phyloP scores from a whole-genome alignment of 805 yeast species.

The Sporopachydermia lactativora region DNA sequence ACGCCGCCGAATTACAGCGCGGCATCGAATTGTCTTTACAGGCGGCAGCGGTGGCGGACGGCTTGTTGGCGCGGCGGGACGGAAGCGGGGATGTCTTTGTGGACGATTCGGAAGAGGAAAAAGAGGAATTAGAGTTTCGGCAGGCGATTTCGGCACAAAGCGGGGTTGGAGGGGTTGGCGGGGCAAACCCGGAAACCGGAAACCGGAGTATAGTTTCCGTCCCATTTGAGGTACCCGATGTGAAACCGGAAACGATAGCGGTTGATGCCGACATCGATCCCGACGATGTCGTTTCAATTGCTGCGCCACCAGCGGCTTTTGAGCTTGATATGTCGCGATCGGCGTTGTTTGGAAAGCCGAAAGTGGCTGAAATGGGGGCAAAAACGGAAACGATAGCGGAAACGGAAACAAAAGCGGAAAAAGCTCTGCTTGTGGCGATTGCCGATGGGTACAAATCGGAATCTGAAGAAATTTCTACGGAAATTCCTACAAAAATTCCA shows the following conservation, averaged over 20 bases:
- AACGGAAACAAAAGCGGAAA: constrained; percentile 4
- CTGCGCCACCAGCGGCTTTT: too few relatives aligned
- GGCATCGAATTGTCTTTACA: neutral
- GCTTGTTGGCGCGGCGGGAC: neutral
- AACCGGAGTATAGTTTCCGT: too few relatives aligned
- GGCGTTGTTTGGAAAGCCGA: constrained; percentile 11
- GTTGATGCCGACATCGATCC: too few relatives aligned
- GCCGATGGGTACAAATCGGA: too few relatives aligned
- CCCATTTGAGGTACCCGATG: too few relatives aligned
- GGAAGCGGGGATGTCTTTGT: neutral
- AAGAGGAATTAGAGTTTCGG: neutral
- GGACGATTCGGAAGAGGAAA: neutral
- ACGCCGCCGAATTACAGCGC: neutral
- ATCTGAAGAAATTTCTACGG: too few relatives aligned
- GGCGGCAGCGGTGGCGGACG: neutral
- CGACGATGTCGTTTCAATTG: neutral
- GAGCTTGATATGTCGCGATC: constrained; percentile 5
- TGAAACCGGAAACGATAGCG: too few relatives aligned
- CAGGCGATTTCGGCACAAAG: too few relatives aligned
- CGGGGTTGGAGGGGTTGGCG: too few relatives aligned
- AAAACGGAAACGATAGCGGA: constrained; percentile 7
- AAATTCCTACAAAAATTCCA: too few relatives aligned
- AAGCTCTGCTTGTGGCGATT: neutral
- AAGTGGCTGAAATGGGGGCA: neutral
- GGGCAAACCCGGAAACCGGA: too few relatives aligned